Conservation (phyloP, 164 flowering plant genomes). For the Dillenia suffruticosa region DNA sequence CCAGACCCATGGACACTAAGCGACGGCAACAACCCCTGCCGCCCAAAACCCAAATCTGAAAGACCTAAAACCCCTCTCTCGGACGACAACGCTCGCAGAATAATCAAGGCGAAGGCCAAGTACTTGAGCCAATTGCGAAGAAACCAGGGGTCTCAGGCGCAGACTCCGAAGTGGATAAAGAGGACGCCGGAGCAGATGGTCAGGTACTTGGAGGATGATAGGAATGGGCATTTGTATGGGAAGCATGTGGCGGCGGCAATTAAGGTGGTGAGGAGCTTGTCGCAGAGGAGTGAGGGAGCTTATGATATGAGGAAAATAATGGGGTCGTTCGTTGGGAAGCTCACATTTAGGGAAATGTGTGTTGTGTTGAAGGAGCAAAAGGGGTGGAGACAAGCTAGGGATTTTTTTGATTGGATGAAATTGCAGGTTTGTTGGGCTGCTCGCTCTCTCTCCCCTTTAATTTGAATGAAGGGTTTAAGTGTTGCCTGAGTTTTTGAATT, state of each 20-base stretch:
- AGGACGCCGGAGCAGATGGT: conserved; percentile 92
- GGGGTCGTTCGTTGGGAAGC: conserved; percentile 67
- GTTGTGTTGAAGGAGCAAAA: conserved; percentile 88
- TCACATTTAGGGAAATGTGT: conserved; percentile 87
- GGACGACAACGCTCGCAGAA: conserved; percentile 86
- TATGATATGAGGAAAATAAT: conserved; percentile 78
- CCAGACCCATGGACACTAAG: conserved; percentile 82
- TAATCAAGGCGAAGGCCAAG: conserved; percentile 63
- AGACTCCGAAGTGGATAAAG: conserved; percentile 76
- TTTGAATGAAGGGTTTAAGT: no score
- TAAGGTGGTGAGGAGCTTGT: conserved; percentile 46
- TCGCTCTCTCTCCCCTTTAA: no score
- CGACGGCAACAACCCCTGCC: conserved; percentile 39
- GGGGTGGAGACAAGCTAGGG: conserved; percentile 81
- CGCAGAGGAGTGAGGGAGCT: conserved; percentile 42
- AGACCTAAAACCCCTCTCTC: conserved; percentile 66
- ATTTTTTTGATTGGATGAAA: conserved; percentile 95
- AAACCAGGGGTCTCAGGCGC: conserved; percentile 67
- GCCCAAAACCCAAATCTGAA: conserved; percentile 50
- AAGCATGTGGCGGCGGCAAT: conserved; percentile 91
- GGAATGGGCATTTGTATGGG: conserved; percentile 81
- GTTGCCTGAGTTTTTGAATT: no score
- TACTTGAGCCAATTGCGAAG: conserved; percentile 60
- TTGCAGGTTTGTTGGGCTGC: conserved; percentile 57
- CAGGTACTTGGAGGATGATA: conserved; percentile 67